Evolutionary conservation across 331 rosid species (phyloP).

Genomic region (Stylosanthes scabra): DNA sequence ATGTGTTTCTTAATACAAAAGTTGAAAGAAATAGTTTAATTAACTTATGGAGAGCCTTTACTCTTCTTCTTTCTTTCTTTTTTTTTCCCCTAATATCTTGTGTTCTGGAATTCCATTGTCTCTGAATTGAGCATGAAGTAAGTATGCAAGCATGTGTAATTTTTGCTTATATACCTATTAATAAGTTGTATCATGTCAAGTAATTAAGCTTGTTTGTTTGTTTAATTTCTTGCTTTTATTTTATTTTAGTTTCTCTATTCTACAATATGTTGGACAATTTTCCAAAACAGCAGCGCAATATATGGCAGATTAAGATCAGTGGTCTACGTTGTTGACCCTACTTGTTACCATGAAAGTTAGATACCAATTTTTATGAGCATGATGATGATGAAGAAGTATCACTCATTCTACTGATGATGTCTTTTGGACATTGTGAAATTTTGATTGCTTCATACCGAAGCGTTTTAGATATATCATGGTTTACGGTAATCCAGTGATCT

Average conservation of each 20-base stretch:
- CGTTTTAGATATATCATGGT: no score
- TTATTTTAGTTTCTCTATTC: not conserved
- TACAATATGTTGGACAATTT: not conserved
- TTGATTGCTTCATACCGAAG: no score
- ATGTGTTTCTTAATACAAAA: conserved; percentile 34
- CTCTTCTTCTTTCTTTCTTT: not conserved
- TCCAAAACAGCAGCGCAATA: conserved; percentile 12
- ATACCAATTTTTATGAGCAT: conserved; percentile 11
- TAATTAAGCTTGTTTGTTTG: conserved; percentile 21
- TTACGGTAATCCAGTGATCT: no score
- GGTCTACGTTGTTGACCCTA: conserved; percentile 19
- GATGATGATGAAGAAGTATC: conserved; percentile 10
- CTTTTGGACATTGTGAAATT: no score
- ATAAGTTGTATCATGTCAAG: conserved; percentile 46
- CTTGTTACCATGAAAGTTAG: conserved; percentile 7
- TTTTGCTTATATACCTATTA: conserved; percentile 40
- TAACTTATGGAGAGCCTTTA: conserved; percentile 32
- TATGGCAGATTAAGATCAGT: not conserved
- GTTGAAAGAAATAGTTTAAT: conserved; percentile 11
- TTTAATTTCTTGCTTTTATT: not conserved
- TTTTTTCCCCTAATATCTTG: conserved; percentile 29
- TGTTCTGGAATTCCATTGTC: conserved; percentile 41
- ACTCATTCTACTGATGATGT: not conserved
- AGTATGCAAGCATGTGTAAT: conserved; percentile 40
- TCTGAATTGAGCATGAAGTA: conserved; percentile 36